Evolutionary conservation across 352 stramenopile genomes (phyloP).

Genomic region (Globisporangium uncinulatum): DNA sequence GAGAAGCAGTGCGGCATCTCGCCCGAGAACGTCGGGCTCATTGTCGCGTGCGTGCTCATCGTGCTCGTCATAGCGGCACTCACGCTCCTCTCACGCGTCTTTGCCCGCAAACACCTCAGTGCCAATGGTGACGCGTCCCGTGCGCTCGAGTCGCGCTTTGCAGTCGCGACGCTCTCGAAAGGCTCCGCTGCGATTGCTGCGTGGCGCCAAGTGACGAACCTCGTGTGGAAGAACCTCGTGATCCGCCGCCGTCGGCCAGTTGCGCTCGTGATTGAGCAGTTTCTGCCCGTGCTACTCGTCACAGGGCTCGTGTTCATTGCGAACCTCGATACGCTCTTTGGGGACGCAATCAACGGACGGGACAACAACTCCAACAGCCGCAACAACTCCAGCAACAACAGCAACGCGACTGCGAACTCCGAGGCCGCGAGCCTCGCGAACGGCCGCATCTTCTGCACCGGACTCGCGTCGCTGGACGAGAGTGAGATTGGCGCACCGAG

Average conservation of each 20-base stretch:
- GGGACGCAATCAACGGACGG: constrained; percentile 5
- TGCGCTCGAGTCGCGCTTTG: constrained; percentile 24
- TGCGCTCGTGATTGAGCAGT: constrained; percentile 50
- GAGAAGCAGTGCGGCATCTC: constrained; percentile 34
- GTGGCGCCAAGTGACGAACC: constrained; percentile 51
- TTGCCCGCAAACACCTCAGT: neutral
- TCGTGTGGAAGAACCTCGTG: constrained; percentile 71
- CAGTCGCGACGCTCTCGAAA: constrained; percentile 13
- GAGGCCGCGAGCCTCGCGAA: constrained; percentile 12
- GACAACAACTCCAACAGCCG: constrained; percentile 11
- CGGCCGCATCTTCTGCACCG: constrained; percentile 28
- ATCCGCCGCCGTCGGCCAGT: constrained; percentile 41
- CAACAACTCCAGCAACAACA: constrained; percentile 5
- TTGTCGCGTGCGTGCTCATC: constrained; percentile 19
- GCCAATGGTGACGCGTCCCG: constrained; percentile 14
- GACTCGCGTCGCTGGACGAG: constrained; percentile 18
- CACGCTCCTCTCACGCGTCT: neutral
- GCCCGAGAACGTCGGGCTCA: constrained; percentile 23
- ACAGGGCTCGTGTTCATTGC: constrained; percentile 51
- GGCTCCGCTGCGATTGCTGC: constrained; percentile 23
- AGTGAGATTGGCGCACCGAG: constrained; percentile 29
- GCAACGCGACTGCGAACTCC: neutral
- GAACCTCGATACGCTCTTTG: constrained; percentile 50
- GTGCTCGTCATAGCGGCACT: constrained; percentile 27
- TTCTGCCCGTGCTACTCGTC: constrained; percentile 47